Conservation (phyloP, 2,329 filamentous ascomycete species). For the Aspergillus fructus region DNA sequence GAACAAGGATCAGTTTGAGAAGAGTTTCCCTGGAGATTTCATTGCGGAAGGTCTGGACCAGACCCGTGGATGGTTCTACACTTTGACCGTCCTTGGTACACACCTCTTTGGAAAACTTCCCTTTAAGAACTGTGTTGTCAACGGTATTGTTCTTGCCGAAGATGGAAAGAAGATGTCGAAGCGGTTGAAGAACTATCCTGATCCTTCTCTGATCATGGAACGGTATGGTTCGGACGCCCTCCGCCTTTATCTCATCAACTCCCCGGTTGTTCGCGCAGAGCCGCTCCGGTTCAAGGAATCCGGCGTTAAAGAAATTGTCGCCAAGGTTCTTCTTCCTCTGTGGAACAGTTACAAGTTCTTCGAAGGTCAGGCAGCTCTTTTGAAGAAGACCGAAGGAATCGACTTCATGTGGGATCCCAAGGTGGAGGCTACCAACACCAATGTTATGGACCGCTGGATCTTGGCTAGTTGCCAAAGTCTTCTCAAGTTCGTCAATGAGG, state of each 20-base stretch:
- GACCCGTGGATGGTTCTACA: conserved; percentile 97
- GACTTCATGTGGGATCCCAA: conserved; percentile 78
- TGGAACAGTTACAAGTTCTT: conserved; percentile 99
- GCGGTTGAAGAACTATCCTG: conserved; percentile 92
- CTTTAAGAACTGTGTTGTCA: conserved; percentile 96
- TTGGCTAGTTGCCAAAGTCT: conserved; percentile 88
- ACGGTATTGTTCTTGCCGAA: conserved; percentile 88
- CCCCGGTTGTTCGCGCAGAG: conserved; percentile 88
- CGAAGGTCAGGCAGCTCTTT: conserved; percentile 76
- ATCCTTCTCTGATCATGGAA: conserved; percentile 77
- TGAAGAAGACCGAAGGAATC: conserved; percentile 79
- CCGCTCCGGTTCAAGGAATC: conserved; percentile 86
- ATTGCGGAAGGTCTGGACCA: conserved; percentile 93
- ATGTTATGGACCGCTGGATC: conserved; percentile 97
- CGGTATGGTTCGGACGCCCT: conserved; percentile 91
- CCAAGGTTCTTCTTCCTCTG: conserved; percentile 82
- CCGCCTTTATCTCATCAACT: conserved; percentile 94
- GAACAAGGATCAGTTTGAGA: conserved; percentile 76
- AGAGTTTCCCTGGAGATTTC: conserved; percentile 86
- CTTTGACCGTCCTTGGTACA: conserved; percentile 80
- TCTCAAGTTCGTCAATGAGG: conserved; percentile 84
- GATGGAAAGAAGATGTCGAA: conserved; percentile 99
- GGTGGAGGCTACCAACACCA: conserved; percentile 73
- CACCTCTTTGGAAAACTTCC: conserved; percentile 82
- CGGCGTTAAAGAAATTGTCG: conserved; percentile 92